Evolutionary conservation across 495 filamentous ascomycete genomes (phyloP), one percentile per base, ranked within the genome.

Genomic region (Xylaria castorea): DNA sequence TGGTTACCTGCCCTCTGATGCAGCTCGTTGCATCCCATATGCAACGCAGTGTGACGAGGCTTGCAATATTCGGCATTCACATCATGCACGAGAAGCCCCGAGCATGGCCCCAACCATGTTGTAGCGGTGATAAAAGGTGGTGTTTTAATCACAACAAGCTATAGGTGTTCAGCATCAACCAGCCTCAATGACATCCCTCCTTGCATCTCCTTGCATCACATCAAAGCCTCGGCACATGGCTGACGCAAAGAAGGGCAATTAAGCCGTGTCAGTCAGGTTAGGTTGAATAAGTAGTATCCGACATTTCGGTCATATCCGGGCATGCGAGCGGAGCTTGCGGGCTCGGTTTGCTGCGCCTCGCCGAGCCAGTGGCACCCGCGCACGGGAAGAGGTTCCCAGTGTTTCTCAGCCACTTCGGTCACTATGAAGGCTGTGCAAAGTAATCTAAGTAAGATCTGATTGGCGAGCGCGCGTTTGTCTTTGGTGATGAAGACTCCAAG

Each of bases 341-440:
- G 8, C 36, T 70, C 40, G 67, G 53, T 58, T 22, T 44, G 55
- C 67, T 70, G 67, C 67, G 67, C 67, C 67, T 57, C 67, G 55
- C 67, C 67, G 67, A 48, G 9, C 14, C 66, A 36, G 34, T 30
- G 20, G 32, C 46, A 58, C 51, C 53, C 36, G 51, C 16, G 22
- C 51, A 34, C 50, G 51, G 32, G 20, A 4, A 25, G 32, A 22
- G 5, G 14, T 42, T 42, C 9, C 20, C 22, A 40, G 50, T 42
- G 6, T 11, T 66, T 51, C 36, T 46, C 51, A 1, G 67, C 55
- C 36, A 32, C 30, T 27, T 27, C 36, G 20, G 30, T 55, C 66
- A 22, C 38, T 16, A 70, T 18, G 30, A 44, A 51, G 68, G 57
- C 68, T 70, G 57, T 68, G 66, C 66, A 42, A 57, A 16, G 30